Percentiles rank a stretch among this genome's conserved stretches.
These are phyloP conservation scores for Cladorrhinum samala DNA, from an alignment of 495 filamentous ascomycete genomes.

Conservation along the genomic window DNA sequence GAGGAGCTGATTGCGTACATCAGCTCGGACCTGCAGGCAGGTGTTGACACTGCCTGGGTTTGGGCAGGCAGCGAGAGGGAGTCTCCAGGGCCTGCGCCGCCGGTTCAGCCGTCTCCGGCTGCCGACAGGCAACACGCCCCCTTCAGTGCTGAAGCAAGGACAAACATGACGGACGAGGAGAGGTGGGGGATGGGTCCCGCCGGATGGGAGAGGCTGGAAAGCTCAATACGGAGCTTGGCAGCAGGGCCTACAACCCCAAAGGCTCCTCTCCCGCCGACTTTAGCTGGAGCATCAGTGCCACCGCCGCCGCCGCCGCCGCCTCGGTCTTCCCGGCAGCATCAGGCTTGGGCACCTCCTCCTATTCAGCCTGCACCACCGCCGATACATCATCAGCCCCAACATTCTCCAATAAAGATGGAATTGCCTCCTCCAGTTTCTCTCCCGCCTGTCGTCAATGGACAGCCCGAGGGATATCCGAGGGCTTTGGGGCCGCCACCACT, in stretches of 20 bases:
- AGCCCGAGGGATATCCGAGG: slow-evolving; percentile 7
- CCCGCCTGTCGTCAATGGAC: slow-evolving; percentile 25
- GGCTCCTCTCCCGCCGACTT: neutral
- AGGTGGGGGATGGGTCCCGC: slow-evolving; percentile 16
- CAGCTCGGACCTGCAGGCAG: slow-evolving; percentile 86
- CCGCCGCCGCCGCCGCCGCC: slow-evolving; percentile 5
- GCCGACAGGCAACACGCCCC: slow-evolving; percentile 4
- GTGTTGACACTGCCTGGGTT: slow-evolving; percentile 71
- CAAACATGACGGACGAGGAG: slow-evolving; percentile 22
- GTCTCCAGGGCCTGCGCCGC: neutral
- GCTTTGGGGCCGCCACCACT: slow-evolving; percentile 1
- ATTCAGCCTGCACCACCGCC: slow-evolving; percentile 14
- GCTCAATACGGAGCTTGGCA: slow-evolving; percentile 19
- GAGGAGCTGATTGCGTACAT: slow-evolving; percentile 89
- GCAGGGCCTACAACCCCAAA: slow-evolving; percentile 7
- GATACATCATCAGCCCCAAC: slow-evolving; percentile 17
- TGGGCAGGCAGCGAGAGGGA: slow-evolving; percentile 63
- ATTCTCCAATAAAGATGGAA: slow-evolving; percentile 32
- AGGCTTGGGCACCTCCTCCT: slow-evolving; percentile 1
- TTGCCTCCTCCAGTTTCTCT: slow-evolving; percentile 15
- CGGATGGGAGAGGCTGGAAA: slow-evolving; percentile 26
- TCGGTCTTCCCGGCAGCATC: slow-evolving; percentile 3
- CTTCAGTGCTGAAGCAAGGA: slow-evolving; percentile 22
- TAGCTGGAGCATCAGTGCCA: neutral
- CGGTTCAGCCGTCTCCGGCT: slow-evolving; percentile 3